phyloP scores from a whole-genome alignment of 192 early-diverging fungal species.

The Chytriomyces sp. region DNA sequence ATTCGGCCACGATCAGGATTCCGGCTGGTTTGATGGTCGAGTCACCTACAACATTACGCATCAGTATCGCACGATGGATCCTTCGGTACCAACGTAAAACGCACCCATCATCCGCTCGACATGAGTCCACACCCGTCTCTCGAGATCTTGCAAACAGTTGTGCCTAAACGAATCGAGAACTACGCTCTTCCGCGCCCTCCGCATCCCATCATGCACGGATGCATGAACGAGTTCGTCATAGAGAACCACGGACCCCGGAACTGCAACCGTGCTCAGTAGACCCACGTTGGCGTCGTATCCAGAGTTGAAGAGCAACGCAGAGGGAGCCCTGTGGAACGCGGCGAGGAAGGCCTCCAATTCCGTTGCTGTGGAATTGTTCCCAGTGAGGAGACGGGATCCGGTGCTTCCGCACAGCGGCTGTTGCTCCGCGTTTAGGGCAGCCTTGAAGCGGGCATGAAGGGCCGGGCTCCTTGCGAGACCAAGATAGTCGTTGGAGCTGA shows the following conservation, averaged over 20 bases:
- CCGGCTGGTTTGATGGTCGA: too few relatives aligned
- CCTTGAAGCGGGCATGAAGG: slow-evolving; percentile 52
- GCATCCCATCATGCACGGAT: slow-evolving; percentile 81
- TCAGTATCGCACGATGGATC: neutral
- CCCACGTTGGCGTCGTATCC: slow-evolving; percentile 83
- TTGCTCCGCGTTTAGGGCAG: slow-evolving; percentile 38
- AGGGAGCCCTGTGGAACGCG: slow-evolving; percentile 60
- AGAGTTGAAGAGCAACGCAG: slow-evolving; percentile 79
- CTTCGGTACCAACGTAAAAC: too few relatives aligned
- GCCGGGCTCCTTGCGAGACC: slow-evolving; percentile 59
- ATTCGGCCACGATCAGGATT: slow-evolving; percentile 74
- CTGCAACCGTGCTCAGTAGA: slow-evolving; percentile 68
- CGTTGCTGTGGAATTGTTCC: slow-evolving; percentile 67
- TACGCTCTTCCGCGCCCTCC: slow-evolving; percentile 42
- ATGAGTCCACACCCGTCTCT: slow-evolving; percentile 12
- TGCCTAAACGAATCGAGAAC: slow-evolving; percentile 58
- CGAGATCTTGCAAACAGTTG: slow-evolving; percentile 65
- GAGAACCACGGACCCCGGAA: slow-evolving; percentile 64
- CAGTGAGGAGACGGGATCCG: slow-evolving; percentile 74
- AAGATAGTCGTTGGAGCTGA: slow-evolving; percentile 84
- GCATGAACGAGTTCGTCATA: slow-evolving; percentile 80
- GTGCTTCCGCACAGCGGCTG: slow-evolving; percentile 51
- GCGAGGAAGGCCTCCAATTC: slow-evolving; percentile 66
- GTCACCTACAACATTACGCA: too few relatives aligned
- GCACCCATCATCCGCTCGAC: slow-evolving; percentile 8